Evolutionary conservation across 2,329 filamentous ascomycete genomes (phyloP).

Genomic region (Cadophora sp.): DNA sequence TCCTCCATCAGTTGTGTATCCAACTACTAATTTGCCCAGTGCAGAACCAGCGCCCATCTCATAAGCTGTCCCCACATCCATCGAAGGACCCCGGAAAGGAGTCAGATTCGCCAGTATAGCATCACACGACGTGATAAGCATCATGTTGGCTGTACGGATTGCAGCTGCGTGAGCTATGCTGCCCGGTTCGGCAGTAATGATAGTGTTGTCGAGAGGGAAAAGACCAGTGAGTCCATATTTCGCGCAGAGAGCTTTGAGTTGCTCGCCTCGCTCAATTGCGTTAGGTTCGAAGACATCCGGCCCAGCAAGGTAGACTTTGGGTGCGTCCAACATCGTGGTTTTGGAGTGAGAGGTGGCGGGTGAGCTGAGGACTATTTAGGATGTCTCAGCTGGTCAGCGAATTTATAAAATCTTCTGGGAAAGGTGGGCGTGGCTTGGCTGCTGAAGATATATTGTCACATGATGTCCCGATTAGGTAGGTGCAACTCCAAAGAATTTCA

Average conservation of each 20-base stretch:
- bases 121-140: conserved; percentile 32
- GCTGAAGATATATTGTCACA: conserved; percentile 7
- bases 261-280: conserved; percentile 29
- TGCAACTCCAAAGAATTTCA: not conserved
- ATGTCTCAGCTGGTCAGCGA: not conserved
- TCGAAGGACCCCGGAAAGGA: conserved; percentile 36
- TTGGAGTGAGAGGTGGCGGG: not conserved
- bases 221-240: conserved; percentile 31
- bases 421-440: conserved; percentile 14
- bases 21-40: conserved; percentile 35
- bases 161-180: conserved; percentile 28
- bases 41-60: conserved; percentile 39
- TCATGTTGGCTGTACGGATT: conserved; percentile 38
- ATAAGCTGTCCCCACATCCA: conserved; percentile 40
- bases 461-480: conserved; percentile 4
- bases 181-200: conserved; percentile 23
- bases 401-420: not conserved
- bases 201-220: conserved; percentile 37
- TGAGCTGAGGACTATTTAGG: not conserved
- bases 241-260: conserved; percentile 33
- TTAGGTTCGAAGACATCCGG: conserved; percentile 37
- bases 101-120: conserved; percentile 38
- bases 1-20: conserved; percentile 31
- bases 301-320: conserved; percentile 38
- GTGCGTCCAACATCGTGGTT: not conserved